Evolutionary conservation across 1,284 basidiomycete genomes (phyloP), one percentile per base, ranked within the genome.

Genomic region (Agaricales sp.): DNA sequence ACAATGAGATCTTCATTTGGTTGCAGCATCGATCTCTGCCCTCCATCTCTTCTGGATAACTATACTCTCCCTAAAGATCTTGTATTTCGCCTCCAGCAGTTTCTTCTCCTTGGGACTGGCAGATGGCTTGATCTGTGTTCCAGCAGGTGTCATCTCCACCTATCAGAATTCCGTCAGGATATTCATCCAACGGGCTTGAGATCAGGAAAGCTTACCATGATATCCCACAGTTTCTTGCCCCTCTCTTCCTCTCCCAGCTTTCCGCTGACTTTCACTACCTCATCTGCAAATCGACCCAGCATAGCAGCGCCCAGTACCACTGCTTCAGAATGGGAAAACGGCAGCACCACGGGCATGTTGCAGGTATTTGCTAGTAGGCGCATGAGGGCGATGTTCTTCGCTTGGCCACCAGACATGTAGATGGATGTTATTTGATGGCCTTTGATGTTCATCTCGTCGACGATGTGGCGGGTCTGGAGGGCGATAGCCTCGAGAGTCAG

Each of bases 261-360:
- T 61, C 59, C 54, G 53, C 57, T 62, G 49, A 55, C 53, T 14
- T 61, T 59, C 25, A 77, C 8, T 11, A 43, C 72, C 53, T 92
- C 85, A 16, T 80, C 80, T 0, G 95, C 95, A 59, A 92, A 90
- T 43, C 90, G 74, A 2, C 87, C 95, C 16, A 99, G 75, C 83
- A 99, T 96, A 3, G 95, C 94, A 0, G 89, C 82, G 1, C 95
- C 96, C 4, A 91, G 76, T 0, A 96, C 92, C 25, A 99, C 96
- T 1, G 92, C 89, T 1, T 83, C 84, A 2, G 80, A 80, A 55
- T 80, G 78, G 60, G 80, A 82, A 54, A 72, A 70, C 0, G 95
- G 94, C 37, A 98, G 73, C 47, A 96, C 77, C 47, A 98, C 82
- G 2, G 88, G 86, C 67, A 95, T 78, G 45, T 70, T 69, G 62